Percentiles rank a stretch among this genome's conserved stretches.
Evolutionary conservation across 2,329 filamentous ascomycete genomes (phyloP).

Genomic region (Beauveria varroae): DNA sequence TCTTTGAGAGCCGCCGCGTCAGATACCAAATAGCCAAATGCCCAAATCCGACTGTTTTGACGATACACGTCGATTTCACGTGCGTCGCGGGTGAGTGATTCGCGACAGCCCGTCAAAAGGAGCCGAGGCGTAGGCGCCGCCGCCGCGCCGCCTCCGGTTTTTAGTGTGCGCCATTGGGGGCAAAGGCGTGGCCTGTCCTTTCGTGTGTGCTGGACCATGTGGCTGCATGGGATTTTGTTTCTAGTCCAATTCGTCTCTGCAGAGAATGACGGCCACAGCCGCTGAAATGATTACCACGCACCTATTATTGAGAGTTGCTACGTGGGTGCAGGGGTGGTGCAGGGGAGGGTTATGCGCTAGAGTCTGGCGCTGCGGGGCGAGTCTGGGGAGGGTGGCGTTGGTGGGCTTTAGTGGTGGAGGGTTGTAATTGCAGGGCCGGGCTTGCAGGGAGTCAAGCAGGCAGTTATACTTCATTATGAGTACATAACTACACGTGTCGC

Average conservation of each 20-base stretch:
- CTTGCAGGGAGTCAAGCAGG: not conserved
- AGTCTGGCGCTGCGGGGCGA: not conserved
- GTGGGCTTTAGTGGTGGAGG: not conserved
- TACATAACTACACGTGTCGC: no score
- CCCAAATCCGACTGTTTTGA: no score
- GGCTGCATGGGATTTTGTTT: not conserved
- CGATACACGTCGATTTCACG: not conserved
- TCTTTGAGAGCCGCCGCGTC: not conserved
- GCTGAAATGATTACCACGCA: not conserved
- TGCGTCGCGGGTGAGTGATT: not conserved
- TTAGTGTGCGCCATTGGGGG: not conserved
- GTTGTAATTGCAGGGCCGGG: conserved; percentile 1
- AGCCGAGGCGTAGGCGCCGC: conserved; percentile 6
- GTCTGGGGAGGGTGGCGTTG: not conserved
- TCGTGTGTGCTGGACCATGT: not conserved
- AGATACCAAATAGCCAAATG: not conserved
- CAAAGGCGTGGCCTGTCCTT: not conserved
- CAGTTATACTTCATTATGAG: no score
- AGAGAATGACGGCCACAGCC: not conserved
- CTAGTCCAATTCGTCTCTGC: not conserved
- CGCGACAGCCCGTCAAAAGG: conserved; percentile 1
- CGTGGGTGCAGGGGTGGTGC: no score
- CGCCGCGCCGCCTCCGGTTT: not conserved
- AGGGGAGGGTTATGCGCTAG: conserved; percentile 1
- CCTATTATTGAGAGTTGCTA: no score